Evolutionary conservation across 78 protist species (phyloP).

Genomic region (Protostelium mycophagum): DNA sequence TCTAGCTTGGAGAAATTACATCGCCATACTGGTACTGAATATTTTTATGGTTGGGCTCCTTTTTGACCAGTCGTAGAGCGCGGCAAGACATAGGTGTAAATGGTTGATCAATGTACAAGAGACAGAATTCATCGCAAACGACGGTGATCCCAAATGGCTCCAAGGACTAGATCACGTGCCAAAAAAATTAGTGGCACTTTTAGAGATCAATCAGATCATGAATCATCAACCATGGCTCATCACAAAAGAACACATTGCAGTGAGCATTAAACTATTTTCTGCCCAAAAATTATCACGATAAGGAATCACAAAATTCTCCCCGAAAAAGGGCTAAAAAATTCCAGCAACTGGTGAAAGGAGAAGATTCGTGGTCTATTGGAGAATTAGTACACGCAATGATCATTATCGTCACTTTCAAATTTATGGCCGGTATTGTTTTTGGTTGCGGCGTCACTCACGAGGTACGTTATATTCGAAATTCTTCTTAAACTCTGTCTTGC

Average conservation of each 20-base stretch:
- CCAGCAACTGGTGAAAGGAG: conserved; percentile 29
- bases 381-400: conserved; percentile 76
- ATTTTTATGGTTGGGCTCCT: not conserved
- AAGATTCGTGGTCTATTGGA: conserved; percentile 73
- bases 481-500: too few relatives aligned
- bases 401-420: conserved; percentile 52
- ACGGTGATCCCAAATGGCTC: conserved; percentile 75
- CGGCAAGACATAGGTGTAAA: conserved; percentile 43
- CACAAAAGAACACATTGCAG: conserved; percentile 47
- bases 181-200: conserved; percentile 55
- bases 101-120: conserved; percentile 65
- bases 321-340: not conserved
- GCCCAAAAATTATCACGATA: too few relatives aligned
- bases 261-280: too few relatives aligned
- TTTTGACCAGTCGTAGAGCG: not conserved
- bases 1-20: conserved; percentile 52
- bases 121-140: conserved; percentile 50
- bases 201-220: conserved; percentile 46
- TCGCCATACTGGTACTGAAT: conserved; percentile 67
- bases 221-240: conserved; percentile 80
- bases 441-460: conserved; percentile 70
- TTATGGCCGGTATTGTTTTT: conserved; percentile 70
- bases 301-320: too few relatives aligned
- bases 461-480: not conserved
- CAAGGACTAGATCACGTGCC: conserved; percentile 67